These are phyloP conservation scores for Escallonia rubra DNA, from an alignment of 129 eudicot species.

Conservation along the genomic window DNA sequence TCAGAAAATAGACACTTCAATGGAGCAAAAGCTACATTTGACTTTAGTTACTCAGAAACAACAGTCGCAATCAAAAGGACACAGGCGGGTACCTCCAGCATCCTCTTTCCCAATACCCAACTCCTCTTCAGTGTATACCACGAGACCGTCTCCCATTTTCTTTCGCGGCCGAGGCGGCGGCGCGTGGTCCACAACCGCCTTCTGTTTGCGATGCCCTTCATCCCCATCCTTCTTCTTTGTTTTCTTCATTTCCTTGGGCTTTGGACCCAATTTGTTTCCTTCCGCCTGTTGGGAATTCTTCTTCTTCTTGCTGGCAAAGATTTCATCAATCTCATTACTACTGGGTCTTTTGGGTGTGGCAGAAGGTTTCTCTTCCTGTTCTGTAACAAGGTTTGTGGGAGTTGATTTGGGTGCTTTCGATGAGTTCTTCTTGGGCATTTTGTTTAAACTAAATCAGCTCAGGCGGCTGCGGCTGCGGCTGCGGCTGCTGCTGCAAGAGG, in stretches of 20 bases:
- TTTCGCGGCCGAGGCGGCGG: slow-evolving; percentile 34
- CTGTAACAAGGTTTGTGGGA: slow-evolving; percentile 18
- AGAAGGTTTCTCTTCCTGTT: slow-evolving; percentile 21
- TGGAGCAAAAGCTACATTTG: too few species aligned
- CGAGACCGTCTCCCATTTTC: slow-evolving; percentile 69
- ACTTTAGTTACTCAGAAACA: slow-evolving; percentile 42
- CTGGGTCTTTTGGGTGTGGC: slow-evolving; percentile 24
- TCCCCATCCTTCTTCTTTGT: slow-evolving; percentile 16
- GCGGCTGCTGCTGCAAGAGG: too few species aligned
- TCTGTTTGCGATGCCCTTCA: slow-evolving; percentile 19
- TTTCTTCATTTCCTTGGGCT: slow-evolving; percentile 16
- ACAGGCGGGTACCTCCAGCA: slow-evolving; percentile 68
- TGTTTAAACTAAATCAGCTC: not conserved
- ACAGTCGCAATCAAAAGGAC: slow-evolving; percentile 93
- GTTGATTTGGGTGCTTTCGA: slow-evolving; percentile 22
- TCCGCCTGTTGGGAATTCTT: slow-evolving; percentile 43
- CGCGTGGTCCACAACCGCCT: slow-evolving; percentile 5
- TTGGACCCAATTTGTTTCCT: slow-evolving; percentile 13
- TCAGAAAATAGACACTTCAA: too few species aligned
- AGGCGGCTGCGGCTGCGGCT: too few species aligned
- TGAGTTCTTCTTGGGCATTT: slow-evolving; percentile 46
- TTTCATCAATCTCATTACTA: slow-evolving; percentile 69
- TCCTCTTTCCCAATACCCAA: slow-evolving; percentile 59
- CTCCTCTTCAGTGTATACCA: slow-evolving; percentile 71
- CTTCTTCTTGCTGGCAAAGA: slow-evolving; percentile 62